These are phyloP conservation scores for Sphagnum fallax DNA, from an alignment of 228 moss, liverwort and hornwort genomes.

Conservation along the genomic window DNA sequence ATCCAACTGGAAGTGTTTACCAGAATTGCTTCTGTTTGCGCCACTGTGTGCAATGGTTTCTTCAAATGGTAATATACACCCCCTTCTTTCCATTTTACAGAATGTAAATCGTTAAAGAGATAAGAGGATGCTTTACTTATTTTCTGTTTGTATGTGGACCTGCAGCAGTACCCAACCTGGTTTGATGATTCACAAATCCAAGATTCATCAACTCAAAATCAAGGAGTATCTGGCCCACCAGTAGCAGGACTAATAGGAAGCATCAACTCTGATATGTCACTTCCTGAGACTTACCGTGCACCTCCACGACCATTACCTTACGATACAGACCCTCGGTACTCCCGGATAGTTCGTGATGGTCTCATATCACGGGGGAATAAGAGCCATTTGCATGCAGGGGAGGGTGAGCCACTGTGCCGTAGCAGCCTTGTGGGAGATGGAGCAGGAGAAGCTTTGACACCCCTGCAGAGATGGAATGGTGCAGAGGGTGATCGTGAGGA, in stretches of 20 bases:
- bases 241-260: constrained; percentile 54
- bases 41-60: too few species aligned
- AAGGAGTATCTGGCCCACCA: constrained; percentile 40
- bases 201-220: constrained; percentile 52
- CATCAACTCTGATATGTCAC: constrained; percentile 56
- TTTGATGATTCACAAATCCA: constrained; percentile 76
- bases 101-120: too few species aligned
- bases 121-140: too few species aligned
- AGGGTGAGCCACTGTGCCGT: constrained; percentile 55
- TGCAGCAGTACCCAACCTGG: constrained; percentile 60
- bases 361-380: constrained; percentile 81
- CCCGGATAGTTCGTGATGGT: constrained; percentile 68
- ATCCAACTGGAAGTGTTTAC: too few species aligned
- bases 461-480: constrained; percentile 50
- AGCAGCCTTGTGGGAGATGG: constrained; percentile 31
- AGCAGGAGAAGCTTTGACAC: constrained; percentile 62
- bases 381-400: constrained; percentile 71
- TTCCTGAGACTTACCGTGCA: constrained; percentile 84
- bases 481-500: constrained; percentile 49
- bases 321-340: constrained; percentile 69
- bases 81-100: too few species aligned
- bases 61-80: too few species aligned
- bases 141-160: too few species aligned
- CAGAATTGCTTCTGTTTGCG: too few species aligned
- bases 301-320: constrained; percentile 91